phyloP scores from a whole-genome alignment of 2,329 filamentous ascomycete genomes.

The Epichloe sp. region DNA sequence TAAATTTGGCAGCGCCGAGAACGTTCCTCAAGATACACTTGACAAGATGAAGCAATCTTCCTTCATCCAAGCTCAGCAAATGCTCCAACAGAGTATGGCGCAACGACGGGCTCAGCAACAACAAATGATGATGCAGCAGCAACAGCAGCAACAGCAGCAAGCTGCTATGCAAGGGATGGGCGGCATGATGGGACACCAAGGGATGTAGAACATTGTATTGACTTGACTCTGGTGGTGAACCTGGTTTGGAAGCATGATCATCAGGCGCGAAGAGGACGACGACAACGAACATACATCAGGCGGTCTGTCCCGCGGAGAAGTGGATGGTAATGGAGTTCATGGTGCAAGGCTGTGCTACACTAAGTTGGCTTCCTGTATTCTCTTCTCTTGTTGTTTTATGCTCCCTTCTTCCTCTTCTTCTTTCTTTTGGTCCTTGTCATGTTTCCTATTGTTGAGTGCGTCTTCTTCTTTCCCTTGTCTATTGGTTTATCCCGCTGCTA shows the following conservation, averaged over 20 bases:
- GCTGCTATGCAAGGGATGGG: constrained; percentile 38
- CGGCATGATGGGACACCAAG: constrained; percentile 39
- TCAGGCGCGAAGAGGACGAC: neutral
- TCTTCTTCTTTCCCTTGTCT: neutral
- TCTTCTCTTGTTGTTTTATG: constrained; percentile 2
- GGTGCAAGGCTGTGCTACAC: neutral
- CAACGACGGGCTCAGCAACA: constrained; percentile 21
- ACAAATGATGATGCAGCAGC: constrained; percentile 24
- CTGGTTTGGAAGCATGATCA: neutral
- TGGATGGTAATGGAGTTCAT: constrained; percentile 1
- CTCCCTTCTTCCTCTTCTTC: neutral
- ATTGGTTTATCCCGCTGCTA: neutral
- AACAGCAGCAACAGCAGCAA: constrained; percentile 21
- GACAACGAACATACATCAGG: neutral
- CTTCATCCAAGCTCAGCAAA: constrained; percentile 22
- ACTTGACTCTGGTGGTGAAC: neutral
- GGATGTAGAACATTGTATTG: constrained; percentile 23
- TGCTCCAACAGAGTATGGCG: constrained; percentile 19
- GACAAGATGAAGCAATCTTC: constrained; percentile 33
- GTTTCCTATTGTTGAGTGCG: neutral
- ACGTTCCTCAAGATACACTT: constrained; percentile 32
- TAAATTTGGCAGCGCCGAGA: constrained; percentile 28
- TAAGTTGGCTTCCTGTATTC: constrained; percentile 1
- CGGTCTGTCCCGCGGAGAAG: neutral
- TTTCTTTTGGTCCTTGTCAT: neutral